Base-by-base conservation (phyloP, 768 basidiomycete species). In the Leccinum boreale region DNA sequence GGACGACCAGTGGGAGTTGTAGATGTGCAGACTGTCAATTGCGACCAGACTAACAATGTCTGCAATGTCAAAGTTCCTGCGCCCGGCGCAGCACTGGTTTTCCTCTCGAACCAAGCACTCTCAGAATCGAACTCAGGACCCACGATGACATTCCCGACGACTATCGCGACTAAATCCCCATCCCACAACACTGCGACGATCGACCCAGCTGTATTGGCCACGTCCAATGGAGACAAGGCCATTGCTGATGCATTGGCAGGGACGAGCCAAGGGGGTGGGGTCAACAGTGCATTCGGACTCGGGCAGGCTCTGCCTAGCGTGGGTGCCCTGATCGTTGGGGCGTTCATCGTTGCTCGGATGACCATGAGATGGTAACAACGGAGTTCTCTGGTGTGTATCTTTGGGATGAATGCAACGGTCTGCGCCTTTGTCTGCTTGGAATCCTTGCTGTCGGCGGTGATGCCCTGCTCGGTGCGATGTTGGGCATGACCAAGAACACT, bases 21-120 rank as follows among this genome's bases (percentile, higher is more conserved):
- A 47, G 67, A 78, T 54, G 78, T 91, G 9, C 74, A 81, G 56
- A 85, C 81, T 0, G 78, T 92, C 35, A 62, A 71, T 14, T 94
- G 92, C 64, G 78, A 87, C 66, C 71, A 75, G 35, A 67, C 69
- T 5, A 73, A 74, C 54, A 81, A 82, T 62, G 74, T 75, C 0
- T 92, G 91, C 70, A 62, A 71, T 23, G 76, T 92, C 50, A 77
- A 77, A 8, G 82, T 92, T 48, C 80, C 82, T 33, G 87, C 89
- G 0, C 90, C 92, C 0, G 83, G 83, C 36, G 85, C 87, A 59
- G 89, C 89, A 1, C 77, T 93, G 47, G 87, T 93, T 58, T 90
- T 90, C 77, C 74, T 92, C 29, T 80, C 74, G 5, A 70, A 76
- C 52, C 58, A 68, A 26, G 77, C 80, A 4, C 64, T 77, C 31